phyloP scores from a whole-genome alignment of 1,139 yeast species.

The Hyphopichia fennica region DNA sequence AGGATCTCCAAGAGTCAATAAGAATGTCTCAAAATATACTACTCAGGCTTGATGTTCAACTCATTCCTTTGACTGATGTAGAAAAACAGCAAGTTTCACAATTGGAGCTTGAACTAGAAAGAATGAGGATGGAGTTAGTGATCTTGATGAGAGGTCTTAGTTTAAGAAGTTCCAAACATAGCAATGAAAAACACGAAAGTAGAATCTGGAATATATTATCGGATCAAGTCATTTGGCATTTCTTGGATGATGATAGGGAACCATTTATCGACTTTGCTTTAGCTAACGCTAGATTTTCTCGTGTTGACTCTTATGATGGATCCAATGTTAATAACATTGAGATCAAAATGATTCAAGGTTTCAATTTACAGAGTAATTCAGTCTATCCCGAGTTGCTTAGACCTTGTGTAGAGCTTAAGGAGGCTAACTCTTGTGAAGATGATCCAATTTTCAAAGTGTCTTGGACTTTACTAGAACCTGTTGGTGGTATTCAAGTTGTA shows the following conservation, averaged over 20 bases:
- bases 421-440: constrained; percentile 1
- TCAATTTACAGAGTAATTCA: constrained; percentile 62
- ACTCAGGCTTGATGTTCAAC: constrained; percentile 39
- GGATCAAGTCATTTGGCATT: constrained; percentile 72
- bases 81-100: constrained; percentile 32
- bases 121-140: constrained; percentile 56
- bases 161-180: constrained; percentile 40
- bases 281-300: constrained; percentile 59
- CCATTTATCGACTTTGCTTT: constrained; percentile 77
- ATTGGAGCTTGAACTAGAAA: constrained; percentile 59
- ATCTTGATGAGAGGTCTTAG: constrained; percentile 69
- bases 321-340: constrained; percentile 62
- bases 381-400: constrained; percentile 71
- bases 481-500: constrained; percentile 79
- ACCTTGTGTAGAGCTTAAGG: constrained; percentile 38
- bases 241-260: constrained; percentile 56
- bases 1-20: constrained; percentile 56
- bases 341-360: constrained; percentile 66
- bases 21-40: constrained; percentile 44
- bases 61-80: constrained; percentile 18
- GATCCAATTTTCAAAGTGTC: constrained; percentile 50
- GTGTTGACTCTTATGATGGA: constrained; percentile 55
- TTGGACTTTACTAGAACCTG: constrained; percentile 78
- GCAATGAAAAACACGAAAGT: constrained; percentile 24
- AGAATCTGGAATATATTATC: constrained; percentile 42